Base-by-base conservation (phyloP, 306 rosid species). In the Vicia faba region DNA sequence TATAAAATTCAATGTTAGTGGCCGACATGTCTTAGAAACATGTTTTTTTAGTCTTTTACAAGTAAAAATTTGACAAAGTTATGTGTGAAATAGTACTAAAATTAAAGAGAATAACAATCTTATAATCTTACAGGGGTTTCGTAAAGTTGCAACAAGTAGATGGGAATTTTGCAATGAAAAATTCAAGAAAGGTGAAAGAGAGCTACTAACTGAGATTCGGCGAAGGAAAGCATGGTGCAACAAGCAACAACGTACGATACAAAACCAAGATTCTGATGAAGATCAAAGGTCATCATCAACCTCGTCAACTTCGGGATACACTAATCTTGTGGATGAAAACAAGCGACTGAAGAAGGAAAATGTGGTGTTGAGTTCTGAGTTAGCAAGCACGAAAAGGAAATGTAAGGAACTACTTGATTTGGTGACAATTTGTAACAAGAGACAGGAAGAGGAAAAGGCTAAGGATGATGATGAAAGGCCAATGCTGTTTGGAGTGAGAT, bases 121-220 rank as follows among this genome's bases (percentile, higher is more conserved):
- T 20, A 20, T 20, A 20, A 20, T 20, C 23, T 20, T 20, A 20
- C 23, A 20, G 23, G 98, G 98, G 1, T 93, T 93, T 48, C 96
- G 90, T 3, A 93, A 93, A 69, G 80, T 90, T 67, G 83, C 88
- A 26, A 84, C 95, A 46, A 88, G 68, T 68, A 68, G 98, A 55
- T 93, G 98, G 98, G 98, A 93, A 71, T 93, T 93, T 19, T 83
- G 84, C 88, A 93, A 93, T 35, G 91, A 84, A 3, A 83, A 31
- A 72, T 93, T 93, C 46, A 76, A 62, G 76, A 93, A 86, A 77
- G 98, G 91, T n/a, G 84, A 75, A 59, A 88, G 82, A 76, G 96
- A 88, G 36, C 26, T 33, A 0, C 80, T 89, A 0, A 60, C 84
- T 8, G 87, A 93, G 68, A 89, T 93, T 61, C 80, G 88, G 5